Evolutionary conservation across 2,329 filamentous ascomycete species (phyloP).

Genomic region (Hortaea werneckii): DNA sequence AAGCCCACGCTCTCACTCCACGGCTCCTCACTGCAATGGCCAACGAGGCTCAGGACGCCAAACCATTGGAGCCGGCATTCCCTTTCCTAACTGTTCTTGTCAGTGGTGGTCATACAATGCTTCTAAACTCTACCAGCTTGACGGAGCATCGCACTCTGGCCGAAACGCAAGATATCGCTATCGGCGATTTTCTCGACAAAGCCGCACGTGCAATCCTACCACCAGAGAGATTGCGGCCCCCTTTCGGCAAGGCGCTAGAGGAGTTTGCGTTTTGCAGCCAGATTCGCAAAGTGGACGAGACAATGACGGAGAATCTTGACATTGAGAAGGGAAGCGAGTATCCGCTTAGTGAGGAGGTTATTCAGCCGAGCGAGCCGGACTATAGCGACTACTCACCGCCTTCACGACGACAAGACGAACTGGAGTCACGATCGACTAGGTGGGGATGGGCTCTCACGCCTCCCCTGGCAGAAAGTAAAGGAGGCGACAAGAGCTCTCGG

Average conservation of each 20-base stretch:
- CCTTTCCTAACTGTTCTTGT: constrained; percentile 84
- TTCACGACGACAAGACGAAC: constrained; percentile 47
- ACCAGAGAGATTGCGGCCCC: constrained; percentile 49
- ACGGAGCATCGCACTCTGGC: constrained; percentile 65
- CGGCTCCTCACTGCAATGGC: constrained; percentile 44
- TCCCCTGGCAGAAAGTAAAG: constrained; percentile 51
- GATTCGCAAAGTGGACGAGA: background rate
- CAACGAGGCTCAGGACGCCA: background rate
- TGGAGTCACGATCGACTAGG: constrained; percentile 34
- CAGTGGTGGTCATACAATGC: constrained; percentile 83
- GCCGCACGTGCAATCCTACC: constrained; percentile 69
- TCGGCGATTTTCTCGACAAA: constrained; percentile 87
- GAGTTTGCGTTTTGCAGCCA: constrained; percentile 57
- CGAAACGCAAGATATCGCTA: constrained; percentile 65
- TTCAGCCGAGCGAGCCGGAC: constrained; percentile 25
- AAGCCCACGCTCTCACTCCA: constrained; percentile 85
- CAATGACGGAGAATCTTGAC: background rate
- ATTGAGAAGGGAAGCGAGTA: background rate
- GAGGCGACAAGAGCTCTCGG: constrained; percentile 24
- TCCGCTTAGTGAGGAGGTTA: background rate
- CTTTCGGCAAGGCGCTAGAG: constrained; percentile 75
- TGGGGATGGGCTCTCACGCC: constrained; percentile 61
- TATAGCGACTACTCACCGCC: constrained; percentile 51
- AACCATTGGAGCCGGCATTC: constrained; percentile 46
- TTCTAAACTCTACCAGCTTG: constrained; percentile 62